Evolutionary conservation across 768 basidiomycete species (phyloP).

Genomic region (Glaciozyma martinii): DNA sequence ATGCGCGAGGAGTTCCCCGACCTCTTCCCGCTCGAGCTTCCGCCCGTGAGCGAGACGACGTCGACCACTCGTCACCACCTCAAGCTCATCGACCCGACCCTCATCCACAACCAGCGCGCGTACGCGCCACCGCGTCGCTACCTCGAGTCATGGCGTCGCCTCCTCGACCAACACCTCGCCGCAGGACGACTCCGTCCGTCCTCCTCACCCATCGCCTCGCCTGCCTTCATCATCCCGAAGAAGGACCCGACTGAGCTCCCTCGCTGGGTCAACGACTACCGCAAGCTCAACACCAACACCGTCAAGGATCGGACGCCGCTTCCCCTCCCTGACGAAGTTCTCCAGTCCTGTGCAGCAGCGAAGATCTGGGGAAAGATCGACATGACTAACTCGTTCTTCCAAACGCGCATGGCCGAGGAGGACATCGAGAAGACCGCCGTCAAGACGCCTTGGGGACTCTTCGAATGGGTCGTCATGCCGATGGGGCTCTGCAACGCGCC

Average conservation of each 20-base stretch:
- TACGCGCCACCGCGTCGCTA: slow-evolving; percentile 1
- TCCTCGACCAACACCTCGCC: slow-evolving; percentile 7
- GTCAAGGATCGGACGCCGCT: too few relatives aligned
- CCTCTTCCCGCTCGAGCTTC: slow-evolving; percentile 9
- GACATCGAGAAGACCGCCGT: slow-evolving; percentile 29
- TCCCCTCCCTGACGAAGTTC: slow-evolving; percentile 3
- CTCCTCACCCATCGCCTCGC: slow-evolving; percentile 6
- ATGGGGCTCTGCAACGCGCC: slow-evolving; percentile 29
- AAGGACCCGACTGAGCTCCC: slow-evolving; percentile 7
- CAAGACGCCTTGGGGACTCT: slow-evolving; percentile 23
- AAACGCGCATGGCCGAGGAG: slow-evolving; percentile 12
- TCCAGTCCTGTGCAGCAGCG: slow-evolving; percentile 2
- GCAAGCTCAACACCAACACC: too few relatives aligned
- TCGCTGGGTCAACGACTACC: slow-evolving; percentile 15
- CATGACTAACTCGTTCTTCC: slow-evolving; percentile 25
- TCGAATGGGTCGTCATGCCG: slow-evolving; percentile 24
- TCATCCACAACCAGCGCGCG: slow-evolving; percentile 7
- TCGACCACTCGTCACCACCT: slow-evolving; percentile 3
- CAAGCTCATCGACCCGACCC: neutral
- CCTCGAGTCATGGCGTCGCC: slow-evolving; percentile 1
- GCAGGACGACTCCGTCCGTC: slow-evolving; percentile 9
- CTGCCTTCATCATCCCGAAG: slow-evolving; percentile 13
- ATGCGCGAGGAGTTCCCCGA: too few relatives aligned
- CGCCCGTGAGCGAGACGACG: neutral
- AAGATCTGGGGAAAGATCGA: slow-evolving; percentile 21